These are phyloP conservation scores for Chaetomium sp. DNA, from an alignment of 2,329 filamentous ascomycete genomes.

Conservation along the genomic window DNA sequence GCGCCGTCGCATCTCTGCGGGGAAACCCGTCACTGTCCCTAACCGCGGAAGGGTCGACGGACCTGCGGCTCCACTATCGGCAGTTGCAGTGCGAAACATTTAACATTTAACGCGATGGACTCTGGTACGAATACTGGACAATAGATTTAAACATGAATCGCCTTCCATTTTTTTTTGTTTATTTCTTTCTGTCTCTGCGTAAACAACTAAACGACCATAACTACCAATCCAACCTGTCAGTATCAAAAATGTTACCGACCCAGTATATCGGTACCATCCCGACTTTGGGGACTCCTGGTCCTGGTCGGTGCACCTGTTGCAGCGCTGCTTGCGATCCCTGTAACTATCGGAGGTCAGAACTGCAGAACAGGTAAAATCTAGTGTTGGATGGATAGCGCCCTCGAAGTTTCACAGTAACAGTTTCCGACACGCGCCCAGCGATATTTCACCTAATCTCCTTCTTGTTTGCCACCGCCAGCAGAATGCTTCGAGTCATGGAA, in stretches of 20 bases:
- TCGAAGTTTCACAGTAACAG: background rate
- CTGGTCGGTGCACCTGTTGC: background rate
- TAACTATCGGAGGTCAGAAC: background rate
- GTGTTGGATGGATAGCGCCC: background rate
- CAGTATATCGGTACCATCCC: too few relatives aligned
- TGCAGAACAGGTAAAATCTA: background rate
- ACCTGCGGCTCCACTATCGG: slow-evolving; percentile 27
- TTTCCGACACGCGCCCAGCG: too few relatives aligned
- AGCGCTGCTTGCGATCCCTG: background rate
- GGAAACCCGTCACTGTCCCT: slow-evolving; percentile 18
- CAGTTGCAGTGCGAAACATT: slow-evolving; percentile 19
- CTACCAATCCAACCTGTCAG: too few relatives aligned
- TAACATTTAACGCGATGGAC: too few relatives aligned
- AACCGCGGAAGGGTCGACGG: slow-evolving; percentile 10
- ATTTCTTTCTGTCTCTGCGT: too few relatives aligned
- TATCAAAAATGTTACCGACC: too few relatives aligned
- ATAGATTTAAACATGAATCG: too few relatives aligned
- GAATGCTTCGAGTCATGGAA: background rate
- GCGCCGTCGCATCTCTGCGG: slow-evolving; percentile 24
- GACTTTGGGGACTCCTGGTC: background rate
- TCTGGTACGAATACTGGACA: too few relatives aligned
- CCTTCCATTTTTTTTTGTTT: too few relatives aligned
- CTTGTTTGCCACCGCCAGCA: background rate
- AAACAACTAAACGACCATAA: too few relatives aligned
- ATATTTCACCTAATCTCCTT: background rate